Evolutionary conservation across 345 rosid species (phyloP), one percentile per base, ranked within the genome.

Genomic region (Dipteronia sinensis): DNA sequence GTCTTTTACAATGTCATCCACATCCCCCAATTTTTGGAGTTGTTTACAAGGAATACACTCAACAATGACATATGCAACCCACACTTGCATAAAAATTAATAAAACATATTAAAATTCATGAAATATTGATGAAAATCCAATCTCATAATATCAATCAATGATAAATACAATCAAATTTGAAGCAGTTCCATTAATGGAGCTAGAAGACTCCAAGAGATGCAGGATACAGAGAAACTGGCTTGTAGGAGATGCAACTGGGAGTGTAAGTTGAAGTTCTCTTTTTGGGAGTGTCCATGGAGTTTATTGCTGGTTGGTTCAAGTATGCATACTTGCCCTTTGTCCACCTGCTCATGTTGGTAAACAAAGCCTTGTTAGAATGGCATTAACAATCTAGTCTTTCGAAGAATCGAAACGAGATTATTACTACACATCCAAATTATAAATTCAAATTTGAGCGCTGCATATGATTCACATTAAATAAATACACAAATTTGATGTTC

Each of bases 281-380:
- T 80, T 85, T 87, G 49, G 85, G 89, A 29, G 71, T 71, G 38
- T 87, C 92, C 65, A 69, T 67, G 17, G 91, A 77, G 56, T 81
- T 87, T n/a, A 89, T 49, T 25, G 92, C 95, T 0, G 98, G 97
- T 51, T 94, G 97, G 90, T 93, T 94, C 83, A 94, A 69, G 79
- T 93, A 94, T 17, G 98, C 98, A 51, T 91, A 94, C 80, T 89
- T 94, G 89, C 98, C 93, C 92, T 89, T 93, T 0, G 88, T 92
- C 98, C 97, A 93, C 98, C 98, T 94, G 90, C 88, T 44, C 76
- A 82, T 6, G 49, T 19, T 10, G 3, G 1, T 65, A 19, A n/a
- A 64, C 20, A 65, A 51, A 10, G 10, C 20, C 47, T 1, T 10
- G 59, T 62, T 44, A 44, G 29, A 7, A 67, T 46, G 27, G 25